Conservation (phyloP, 169 alveolate genomes). For the Pseudocohnilembus persalinus region DNA sequence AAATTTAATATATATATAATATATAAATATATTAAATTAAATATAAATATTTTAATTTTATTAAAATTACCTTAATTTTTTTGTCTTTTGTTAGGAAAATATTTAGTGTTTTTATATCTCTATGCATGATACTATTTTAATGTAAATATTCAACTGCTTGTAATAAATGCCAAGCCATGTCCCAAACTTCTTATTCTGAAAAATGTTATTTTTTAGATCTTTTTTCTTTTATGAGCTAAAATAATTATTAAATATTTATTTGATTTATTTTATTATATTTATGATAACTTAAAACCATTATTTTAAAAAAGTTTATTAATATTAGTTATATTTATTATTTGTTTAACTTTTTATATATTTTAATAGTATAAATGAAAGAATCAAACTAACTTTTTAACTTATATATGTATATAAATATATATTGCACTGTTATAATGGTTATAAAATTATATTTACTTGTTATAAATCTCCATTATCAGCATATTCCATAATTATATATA, state of each 20-base stretch:
- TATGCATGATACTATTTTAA: conserved; percentile 77
- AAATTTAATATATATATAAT: neutral
- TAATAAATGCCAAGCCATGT: conserved; percentile 65
- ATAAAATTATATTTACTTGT: conserved; percentile 27
- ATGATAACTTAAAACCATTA: neutral
- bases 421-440: neutral
- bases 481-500: conserved; percentile 83
- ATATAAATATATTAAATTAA: neutral
- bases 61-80: conserved; percentile 47
- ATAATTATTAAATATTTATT: neutral
- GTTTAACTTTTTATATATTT: neutral
- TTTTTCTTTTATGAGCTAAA: conserved; percentile 59
- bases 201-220: conserved; percentile 60
- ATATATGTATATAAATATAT: neutral
- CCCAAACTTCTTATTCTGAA: conserved; percentile 76
- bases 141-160: conserved; percentile 77
- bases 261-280: neutral
- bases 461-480: conserved; percentile 86
- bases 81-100: conserved; percentile 78
- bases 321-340: neutral
- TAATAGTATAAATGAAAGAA: neutral
- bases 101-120: conserved; percentile 86
- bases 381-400: neutral
- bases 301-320: neutral
- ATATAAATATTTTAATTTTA: neutral